phyloP scores from a whole-genome alignment of 441 rosid genomes.

The Syzygium malaccense region DNA sequence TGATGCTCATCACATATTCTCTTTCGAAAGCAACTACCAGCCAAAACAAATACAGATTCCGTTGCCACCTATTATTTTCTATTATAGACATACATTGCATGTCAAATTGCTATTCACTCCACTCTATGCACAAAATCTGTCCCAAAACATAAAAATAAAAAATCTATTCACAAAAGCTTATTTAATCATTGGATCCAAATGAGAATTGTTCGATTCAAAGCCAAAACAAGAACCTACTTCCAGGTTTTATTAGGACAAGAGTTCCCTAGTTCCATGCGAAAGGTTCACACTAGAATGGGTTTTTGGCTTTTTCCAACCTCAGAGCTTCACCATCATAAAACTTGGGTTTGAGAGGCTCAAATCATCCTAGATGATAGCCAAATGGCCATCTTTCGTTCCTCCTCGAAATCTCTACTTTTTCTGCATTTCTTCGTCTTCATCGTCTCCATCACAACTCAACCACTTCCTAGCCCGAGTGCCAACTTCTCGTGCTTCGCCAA shows the following conservation, averaged over 20 bases:
- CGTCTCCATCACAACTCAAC: slow-evolving; percentile 12
- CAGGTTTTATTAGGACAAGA: slow-evolving; percentile 10
- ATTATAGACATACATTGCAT: not conserved
- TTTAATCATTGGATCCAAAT: not conserved
- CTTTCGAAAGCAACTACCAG: not conserved
- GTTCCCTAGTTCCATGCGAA: slow-evolving; percentile 6
- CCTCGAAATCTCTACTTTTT: slow-evolving; percentile 12
- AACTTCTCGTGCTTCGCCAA: slow-evolving; percentile 32
- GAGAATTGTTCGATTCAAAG: slow-evolving; percentile 4
- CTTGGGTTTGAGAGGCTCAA: not conserved
- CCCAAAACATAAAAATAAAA: not conserved
- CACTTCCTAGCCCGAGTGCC: slow-evolving; percentile 12
- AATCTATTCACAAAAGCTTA: not conserved
- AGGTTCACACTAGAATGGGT: slow-evolving; percentile 2
- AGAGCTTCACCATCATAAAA: not conserved
- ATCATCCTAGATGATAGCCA: not conserved
- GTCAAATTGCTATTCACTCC: not conserved
- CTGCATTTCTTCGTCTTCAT: slow-evolving; percentile 8
- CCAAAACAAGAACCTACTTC: slow-evolving; percentile 14
- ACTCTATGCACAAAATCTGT: not conserved
- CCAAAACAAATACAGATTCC: not conserved
- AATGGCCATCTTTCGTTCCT: slow-evolving; percentile 18
- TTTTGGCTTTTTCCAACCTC: slow-evolving; percentile 14
- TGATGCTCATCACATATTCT: not conserved
- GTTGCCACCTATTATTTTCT: not conserved